These are phyloP conservation scores for Casuarina glauca DNA, from an alignment of 306 rosid species.

Conservation along the genomic window DNA sequence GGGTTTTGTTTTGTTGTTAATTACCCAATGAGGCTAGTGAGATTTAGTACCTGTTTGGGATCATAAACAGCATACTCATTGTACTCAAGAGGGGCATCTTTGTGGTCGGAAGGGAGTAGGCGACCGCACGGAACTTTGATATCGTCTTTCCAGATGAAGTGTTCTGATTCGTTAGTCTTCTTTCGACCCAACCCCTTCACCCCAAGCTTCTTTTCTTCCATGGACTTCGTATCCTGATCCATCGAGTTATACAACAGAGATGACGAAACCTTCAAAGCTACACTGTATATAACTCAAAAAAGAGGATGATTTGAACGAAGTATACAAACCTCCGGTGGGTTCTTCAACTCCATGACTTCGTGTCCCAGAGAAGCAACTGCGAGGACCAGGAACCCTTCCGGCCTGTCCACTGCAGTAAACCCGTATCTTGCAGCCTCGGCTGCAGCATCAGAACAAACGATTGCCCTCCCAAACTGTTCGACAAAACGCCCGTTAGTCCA, in stretches of 20 bases:
- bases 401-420: constrained; percentile 77
- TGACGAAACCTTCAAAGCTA: not conserved
- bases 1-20: not conserved
- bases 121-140: constrained; percentile 79
- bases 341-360: constrained; percentile 43
- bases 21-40: not conserved
- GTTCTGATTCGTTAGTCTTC: constrained; percentile 78
- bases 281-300: too few relatives aligned
- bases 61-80: constrained; percentile 76
- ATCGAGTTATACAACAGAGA: not conserved
- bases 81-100: constrained; percentile 68
- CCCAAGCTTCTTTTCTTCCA: constrained; percentile 63
- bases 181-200: constrained; percentile 71
- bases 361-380: constrained; percentile 80
- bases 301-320: not conserved
- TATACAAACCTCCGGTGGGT: constrained; percentile 51
- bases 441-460: constrained; percentile 79
- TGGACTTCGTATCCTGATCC: constrained; percentile 55
- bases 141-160: constrained; percentile 73
- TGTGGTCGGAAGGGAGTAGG: constrained; percentile 55
- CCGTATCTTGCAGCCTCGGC: constrained; percentile 83
- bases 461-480: constrained; percentile 67
- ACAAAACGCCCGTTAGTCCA: too few relatives aligned
- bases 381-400: constrained; percentile 83
- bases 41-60: constrained; percentile 60